Percentiles rank a stretch among this genome's conserved stretches.
Evolutionary conservation across 2,329 filamentous ascomycete genomes (phyloP).

Genomic region (Byssochlamys sp.): DNA sequence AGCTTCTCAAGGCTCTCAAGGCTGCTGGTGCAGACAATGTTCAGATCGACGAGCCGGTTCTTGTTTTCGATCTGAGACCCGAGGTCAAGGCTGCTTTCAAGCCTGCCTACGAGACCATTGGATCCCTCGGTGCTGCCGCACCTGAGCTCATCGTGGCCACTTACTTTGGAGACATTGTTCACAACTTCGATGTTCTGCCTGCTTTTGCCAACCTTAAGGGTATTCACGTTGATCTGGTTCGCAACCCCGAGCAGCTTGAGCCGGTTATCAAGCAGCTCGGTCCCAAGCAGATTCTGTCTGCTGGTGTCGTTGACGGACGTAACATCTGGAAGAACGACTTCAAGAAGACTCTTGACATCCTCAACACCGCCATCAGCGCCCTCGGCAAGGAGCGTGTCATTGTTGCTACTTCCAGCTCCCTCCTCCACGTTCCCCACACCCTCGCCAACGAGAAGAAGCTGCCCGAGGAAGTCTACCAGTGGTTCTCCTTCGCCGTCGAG

Average conservation of each 20-base stretch:
- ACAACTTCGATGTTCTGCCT: slow-evolving; percentile 89
- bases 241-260: slow-evolving; percentile 94
- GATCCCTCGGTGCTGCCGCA: slow-evolving; percentile 60
- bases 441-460: slow-evolving; percentile 98
- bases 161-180: slow-evolving; percentile 98
- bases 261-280: slow-evolving; percentile 73
- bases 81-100: slow-evolving; percentile 97
- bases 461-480: slow-evolving; percentile 82
- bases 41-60: slow-evolving; percentile 94
- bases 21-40: slow-evolving; percentile 89
- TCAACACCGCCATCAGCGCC: slow-evolving; percentile 85
- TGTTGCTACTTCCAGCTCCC: slow-evolving; percentile 90
- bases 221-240: slow-evolving; percentile 91
- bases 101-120: slow-evolving; percentile 86
- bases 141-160: slow-evolving; percentile 86
- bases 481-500: slow-evolving; percentile 97
- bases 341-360: slow-evolving; percentile 81
- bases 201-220: slow-evolving; percentile 64
- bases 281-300: slow-evolving; percentile 80
- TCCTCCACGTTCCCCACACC: slow-evolving; percentile 96
- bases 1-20: slow-evolving; percentile 89
- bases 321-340: slow-evolving; percentile 99
- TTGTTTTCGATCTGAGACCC: slow-evolving; percentile 83
- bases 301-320: slow-evolving; percentile 92
- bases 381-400: slow-evolving; percentile 96